These are phyloP conservation scores for Orbilia ellipsospora DNA, from an alignment of 2,329 filamentous ascomycete genomes.

Conservation along the genomic window DNA sequence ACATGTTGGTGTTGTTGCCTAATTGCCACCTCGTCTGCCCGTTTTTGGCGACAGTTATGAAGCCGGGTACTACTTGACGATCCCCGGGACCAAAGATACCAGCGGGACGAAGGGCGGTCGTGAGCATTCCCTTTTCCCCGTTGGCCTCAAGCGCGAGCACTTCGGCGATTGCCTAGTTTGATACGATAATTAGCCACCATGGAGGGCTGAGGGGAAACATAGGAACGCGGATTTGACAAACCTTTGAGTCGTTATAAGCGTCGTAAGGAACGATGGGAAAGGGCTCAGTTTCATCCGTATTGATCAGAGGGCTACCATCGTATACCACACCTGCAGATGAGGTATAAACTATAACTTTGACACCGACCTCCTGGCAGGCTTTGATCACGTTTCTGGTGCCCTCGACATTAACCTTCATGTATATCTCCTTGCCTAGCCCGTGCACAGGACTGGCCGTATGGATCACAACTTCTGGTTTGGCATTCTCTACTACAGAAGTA, in stretches of 20 bases:
- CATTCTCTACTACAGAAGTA: constrained; percentile 71
- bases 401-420: constrained; percentile 86
- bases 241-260: constrained; percentile 93
- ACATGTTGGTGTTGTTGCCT: constrained; percentile 77
- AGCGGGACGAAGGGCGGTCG: constrained; percentile 83
- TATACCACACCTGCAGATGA: constrained; percentile 87
- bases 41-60: constrained; percentile 76
- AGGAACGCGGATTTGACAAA: constrained; percentile 60
- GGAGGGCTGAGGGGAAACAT: neutral
- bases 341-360: constrained; percentile 88
- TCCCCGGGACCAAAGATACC: constrained; percentile 86
- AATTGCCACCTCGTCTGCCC: constrained; percentile 81
- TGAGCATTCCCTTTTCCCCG: constrained; percentile 72
- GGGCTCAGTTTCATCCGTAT: constrained; percentile 86
- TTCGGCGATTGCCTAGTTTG: constrained; percentile 77
- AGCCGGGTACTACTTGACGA: constrained; percentile 76
- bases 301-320: constrained; percentile 83
- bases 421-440: constrained; percentile 70
- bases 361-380: constrained; percentile 75
- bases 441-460: constrained; percentile 83
- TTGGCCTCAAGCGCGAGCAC: constrained; percentile 81
- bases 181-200: constrained; percentile 54
- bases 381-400: constrained; percentile 83
- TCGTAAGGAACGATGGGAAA: constrained; percentile 78
- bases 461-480: constrained; percentile 83